Evolutionary conservation across 2,329 filamentous ascomycete species (phyloP).

Genomic region (Stachybotrys chlorohalonatus): DNA sequence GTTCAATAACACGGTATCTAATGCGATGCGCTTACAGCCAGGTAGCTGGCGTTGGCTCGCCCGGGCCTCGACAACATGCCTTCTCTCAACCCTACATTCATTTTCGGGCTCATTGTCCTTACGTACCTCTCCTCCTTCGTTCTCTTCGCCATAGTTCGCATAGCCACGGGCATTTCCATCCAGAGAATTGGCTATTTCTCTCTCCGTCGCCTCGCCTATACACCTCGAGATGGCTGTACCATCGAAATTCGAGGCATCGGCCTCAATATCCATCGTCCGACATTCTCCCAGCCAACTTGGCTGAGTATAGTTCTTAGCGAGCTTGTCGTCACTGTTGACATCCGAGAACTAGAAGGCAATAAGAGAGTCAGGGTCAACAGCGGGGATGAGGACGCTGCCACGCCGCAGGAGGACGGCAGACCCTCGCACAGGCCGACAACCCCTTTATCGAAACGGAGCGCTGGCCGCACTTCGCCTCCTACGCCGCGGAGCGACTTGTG

Average conservation of each 20-base stretch:
- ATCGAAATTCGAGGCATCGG: constrained; percentile 86
- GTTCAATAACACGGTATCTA: background rate
- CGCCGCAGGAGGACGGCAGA: constrained; percentile 16
- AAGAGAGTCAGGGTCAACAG: constrained; percentile 20
- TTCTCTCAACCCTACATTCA: constrained; percentile 66
- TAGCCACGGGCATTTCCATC: constrained; percentile 89
- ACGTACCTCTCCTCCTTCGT: constrained; percentile 89
- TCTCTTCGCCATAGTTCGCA: constrained; percentile 83
- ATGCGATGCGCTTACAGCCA: constrained; percentile 6
- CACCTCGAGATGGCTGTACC: constrained; percentile 77
- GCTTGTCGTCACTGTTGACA: constrained; percentile 73
- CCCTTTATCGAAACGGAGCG: constrained; percentile 6
- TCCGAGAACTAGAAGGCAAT: constrained; percentile 52
- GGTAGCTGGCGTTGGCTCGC: constrained; percentile 14
- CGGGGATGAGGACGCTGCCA: constrained; percentile 17
- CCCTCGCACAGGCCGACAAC: constrained; percentile 9
- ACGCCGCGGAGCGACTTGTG: constrained; percentile 61
- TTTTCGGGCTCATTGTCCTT: constrained; percentile 77
- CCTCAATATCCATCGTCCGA: constrained; percentile 81
- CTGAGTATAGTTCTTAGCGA: constrained; percentile 83
- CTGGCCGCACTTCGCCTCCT: constrained; percentile 11
- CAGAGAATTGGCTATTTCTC: constrained; percentile 92
- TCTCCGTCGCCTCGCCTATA: constrained; percentile 81
- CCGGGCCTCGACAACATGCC: constrained; percentile 39
- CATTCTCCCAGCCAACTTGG: constrained; percentile 96